A percentile compares a stretch with the other conserved stretches of the same genome.
Conservation (phyloP, 306 rosid genomes). For the Pyrus bretschneideri region DNA sequence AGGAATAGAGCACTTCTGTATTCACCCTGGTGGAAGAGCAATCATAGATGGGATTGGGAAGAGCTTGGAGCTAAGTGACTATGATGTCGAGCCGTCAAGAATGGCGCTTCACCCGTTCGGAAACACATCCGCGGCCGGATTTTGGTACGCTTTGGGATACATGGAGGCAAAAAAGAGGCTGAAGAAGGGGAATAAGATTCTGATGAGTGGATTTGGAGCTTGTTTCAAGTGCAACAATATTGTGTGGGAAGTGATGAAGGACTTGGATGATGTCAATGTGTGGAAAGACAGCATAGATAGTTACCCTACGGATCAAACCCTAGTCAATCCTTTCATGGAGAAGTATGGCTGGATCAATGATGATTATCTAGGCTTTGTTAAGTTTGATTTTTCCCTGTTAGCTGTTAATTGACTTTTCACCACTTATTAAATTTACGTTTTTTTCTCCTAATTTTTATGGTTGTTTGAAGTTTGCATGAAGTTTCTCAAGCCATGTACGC, state of each 20-base stretch:
- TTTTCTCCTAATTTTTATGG: neutral
- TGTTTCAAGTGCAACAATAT: conserved; percentile 88
- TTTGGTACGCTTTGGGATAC: conserved; percentile 83
- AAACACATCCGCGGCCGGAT: conserved; percentile 76
- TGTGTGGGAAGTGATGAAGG: conserved; percentile 75
- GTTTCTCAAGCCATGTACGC: neutral
- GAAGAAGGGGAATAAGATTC: conserved; percentile 53
- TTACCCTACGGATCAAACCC: conserved; percentile 40
- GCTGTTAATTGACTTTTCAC: neutral
- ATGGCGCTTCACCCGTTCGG: conserved; percentile 87
- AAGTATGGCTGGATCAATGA: conserved; percentile 70
- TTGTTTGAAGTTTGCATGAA: neutral
- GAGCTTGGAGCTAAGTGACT: conserved; percentile 48
- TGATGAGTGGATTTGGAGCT: conserved; percentile 90
- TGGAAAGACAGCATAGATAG: conserved; percentile 54
- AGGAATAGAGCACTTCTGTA: conserved; percentile 66
- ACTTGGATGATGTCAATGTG: conserved; percentile 50
- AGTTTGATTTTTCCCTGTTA: conserved; percentile 20
- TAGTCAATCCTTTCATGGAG: conserved; percentile 48
- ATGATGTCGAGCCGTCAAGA: conserved; percentile 74
- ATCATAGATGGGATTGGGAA: conserved; percentile 71
- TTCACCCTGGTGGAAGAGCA: conserved; percentile 76
- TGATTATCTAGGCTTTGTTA: conserved; percentile 51
- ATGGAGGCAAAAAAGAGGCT: conserved; percentile 95
- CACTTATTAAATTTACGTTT: neutral